Conservation (phyloP, 2,329 filamentous ascomycete genomes). For the Fusarium brachygibbosum region DNA sequence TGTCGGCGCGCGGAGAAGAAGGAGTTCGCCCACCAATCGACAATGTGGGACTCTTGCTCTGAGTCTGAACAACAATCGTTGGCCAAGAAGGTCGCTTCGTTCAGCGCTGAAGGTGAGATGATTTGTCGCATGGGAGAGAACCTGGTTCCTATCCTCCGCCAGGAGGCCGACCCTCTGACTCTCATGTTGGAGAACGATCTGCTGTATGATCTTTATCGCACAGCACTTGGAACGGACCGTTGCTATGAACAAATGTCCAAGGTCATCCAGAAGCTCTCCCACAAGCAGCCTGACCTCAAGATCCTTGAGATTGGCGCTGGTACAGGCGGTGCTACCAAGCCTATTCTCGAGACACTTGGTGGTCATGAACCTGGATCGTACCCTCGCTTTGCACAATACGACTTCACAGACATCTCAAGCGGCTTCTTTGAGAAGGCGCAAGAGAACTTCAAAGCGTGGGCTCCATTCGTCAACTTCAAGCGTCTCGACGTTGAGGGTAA, state of each 20-base stretch:
- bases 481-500: constrained; percentile 12
- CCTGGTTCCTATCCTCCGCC: background rate
- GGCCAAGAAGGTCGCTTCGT: background rate
- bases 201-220: background rate
- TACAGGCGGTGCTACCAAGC: constrained; percentile 20
- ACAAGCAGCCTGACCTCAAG: background rate
- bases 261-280: background rate
- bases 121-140: constrained; percentile 4
- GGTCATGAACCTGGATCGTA: background rate
- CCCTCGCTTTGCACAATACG: constrained; percentile 5
- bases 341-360: constrained; percentile 1
- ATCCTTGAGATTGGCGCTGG: constrained; percentile 24
- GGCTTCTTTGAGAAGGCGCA: constrained; percentile 24
- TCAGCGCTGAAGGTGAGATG: constrained; percentile 4
- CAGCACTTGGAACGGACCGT: background rate
- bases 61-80: background rate
- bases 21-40: background rate
- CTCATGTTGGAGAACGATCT: constrained; percentile 1
- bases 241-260: constrained; percentile 4
- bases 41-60: background rate
- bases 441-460: constrained; percentile 1
- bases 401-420: constrained; percentile 26
- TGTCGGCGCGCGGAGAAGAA: background rate
- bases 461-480: constrained; percentile 21
- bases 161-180: background rate